phyloP scores from a whole-genome alignment of 768 basidiomycete species.

The Lactifluus volemus region DNA sequence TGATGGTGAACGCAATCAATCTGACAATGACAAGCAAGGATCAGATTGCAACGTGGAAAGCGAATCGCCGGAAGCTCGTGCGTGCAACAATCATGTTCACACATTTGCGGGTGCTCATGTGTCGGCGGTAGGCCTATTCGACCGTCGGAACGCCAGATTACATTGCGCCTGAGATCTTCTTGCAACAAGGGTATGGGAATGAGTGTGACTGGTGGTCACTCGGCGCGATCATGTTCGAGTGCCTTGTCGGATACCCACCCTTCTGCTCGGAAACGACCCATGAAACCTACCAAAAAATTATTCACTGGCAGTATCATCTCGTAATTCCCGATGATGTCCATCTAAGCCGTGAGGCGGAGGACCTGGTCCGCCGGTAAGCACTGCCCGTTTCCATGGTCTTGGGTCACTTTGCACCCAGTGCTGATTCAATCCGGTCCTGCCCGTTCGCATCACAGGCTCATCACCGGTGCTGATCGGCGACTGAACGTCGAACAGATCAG shows the following conservation, averaged over 20 bases:
- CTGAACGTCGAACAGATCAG: slow-evolving; percentile 82
- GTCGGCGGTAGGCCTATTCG: slow-evolving; percentile 69
- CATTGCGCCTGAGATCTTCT: slow-evolving; percentile 95
- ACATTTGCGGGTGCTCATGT: background rate
- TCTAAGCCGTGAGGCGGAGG: slow-evolving; percentile 84
- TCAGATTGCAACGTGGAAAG: slow-evolving; percentile 97
- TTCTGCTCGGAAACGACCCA: slow-evolving; percentile 96
- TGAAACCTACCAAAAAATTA: slow-evolving; percentile 96
- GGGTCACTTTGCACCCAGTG: background rate
- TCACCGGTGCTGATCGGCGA: slow-evolving; percentile 76
- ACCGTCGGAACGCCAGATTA: slow-evolving; percentile 97
- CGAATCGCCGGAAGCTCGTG: slow-evolving; percentile 91
- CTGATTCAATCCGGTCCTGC: background rate
- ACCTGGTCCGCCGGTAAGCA: slow-evolving; percentile 70
- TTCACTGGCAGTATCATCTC: slow-evolving; percentile 86
- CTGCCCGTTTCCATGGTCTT: background rate
- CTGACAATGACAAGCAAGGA: slow-evolving; percentile 91
- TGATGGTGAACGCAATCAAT: slow-evolving; percentile 96
- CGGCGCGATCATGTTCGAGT: slow-evolving; percentile 98
- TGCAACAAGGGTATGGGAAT: slow-evolving; percentile 94
- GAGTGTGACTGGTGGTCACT: slow-evolving; percentile 99
- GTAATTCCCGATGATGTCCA: slow-evolving; percentile 92
- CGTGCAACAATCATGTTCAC: slow-evolving; percentile 20
- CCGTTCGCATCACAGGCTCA: slow-evolving; percentile 41
- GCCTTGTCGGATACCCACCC: slow-evolving; percentile 92